Conservation (phyloP, 495 filamentous ascomycete genomes). For the Apiosordaria backusii region DNA sequence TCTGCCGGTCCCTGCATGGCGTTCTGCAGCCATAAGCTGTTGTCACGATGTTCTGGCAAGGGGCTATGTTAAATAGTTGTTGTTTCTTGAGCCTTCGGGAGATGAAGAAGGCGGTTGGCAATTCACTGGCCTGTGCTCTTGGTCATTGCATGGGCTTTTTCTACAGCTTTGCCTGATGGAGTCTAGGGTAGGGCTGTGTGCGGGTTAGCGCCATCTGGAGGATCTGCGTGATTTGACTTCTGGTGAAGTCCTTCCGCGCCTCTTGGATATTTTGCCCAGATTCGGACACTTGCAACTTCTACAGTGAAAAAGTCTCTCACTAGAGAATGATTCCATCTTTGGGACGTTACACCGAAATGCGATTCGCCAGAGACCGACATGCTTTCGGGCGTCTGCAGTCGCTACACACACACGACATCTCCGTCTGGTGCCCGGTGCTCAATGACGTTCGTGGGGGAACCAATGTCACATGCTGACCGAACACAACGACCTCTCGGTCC, state of each 20-base stretch:
- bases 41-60: background rate
- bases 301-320: too few relatives aligned
- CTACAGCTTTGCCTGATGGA: background rate
- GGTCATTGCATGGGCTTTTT: background rate
- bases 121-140: constrained; percentile 13
- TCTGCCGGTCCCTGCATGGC: constrained; percentile 1
- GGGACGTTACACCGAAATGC: background rate
- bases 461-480: background rate
- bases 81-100: background rate
- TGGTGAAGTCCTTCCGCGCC: constrained; percentile 6
- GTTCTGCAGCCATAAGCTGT: background rate
- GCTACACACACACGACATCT: background rate
- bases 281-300: background rate
- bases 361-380: background rate
- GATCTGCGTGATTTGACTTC: constrained; percentile 11
- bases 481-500: background rate
- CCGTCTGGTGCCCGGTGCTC: background rate
- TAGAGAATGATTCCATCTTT: background rate
- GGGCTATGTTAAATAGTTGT: constrained; percentile 8
- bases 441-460: background rate
- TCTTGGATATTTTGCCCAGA: constrained; percentile 10
- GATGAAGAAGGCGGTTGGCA: constrained; percentile 2
- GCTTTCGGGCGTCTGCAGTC: background rate
- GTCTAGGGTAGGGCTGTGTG: constrained; percentile 20
- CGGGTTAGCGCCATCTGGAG: constrained; percentile 4